Conservation (phyloP, 2,329 filamentous ascomycete genomes). For the Furcasterigmium furcatum region DNA sequence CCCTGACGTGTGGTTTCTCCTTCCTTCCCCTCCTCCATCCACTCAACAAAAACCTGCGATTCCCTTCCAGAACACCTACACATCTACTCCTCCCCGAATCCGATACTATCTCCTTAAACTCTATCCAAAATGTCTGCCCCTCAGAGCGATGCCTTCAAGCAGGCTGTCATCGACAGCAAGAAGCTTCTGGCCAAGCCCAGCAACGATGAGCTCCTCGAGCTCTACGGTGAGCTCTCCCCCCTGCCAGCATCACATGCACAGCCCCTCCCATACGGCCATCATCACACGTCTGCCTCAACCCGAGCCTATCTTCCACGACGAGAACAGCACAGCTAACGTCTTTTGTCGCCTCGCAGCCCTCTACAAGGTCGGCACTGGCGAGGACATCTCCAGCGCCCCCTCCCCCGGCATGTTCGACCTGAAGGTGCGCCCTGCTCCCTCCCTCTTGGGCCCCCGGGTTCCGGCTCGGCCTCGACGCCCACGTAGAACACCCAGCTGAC, state of each 20-base stretch:
- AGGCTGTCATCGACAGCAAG: constrained; percentile 60
- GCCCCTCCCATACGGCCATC: not conserved
- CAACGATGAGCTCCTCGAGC: constrained; percentile 62
- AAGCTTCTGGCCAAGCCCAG: constrained; percentile 64
- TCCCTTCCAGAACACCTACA: not conserved
- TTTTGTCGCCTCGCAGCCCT: constrained; percentile 36
- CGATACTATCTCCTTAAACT: not conserved
- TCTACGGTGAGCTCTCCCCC: constrained; percentile 48
- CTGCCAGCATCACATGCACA: not conserved
- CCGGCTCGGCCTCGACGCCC: not conserved
- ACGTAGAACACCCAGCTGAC: constrained; percentile 1
- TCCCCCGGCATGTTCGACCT: constrained; percentile 68
- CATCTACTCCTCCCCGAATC: not conserved
- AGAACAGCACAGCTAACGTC: not conserved
- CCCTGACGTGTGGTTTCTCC: not conserved
- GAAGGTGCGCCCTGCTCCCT: constrained; percentile 50
- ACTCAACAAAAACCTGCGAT: constrained; percentile 1
- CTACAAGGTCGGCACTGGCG: constrained; percentile 55
- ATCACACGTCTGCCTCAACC: not conserved
- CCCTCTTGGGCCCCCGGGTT: not conserved
- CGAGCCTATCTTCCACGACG: too few species aligned
- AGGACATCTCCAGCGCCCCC: constrained; percentile 53
- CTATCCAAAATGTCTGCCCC: constrained; percentile 34
- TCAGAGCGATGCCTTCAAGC: constrained; percentile 46
- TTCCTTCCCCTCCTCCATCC: constrained; percentile 2